A percentile compares a stretch with the other conserved stretches of the same genome.
Evolutionary conservation across 208 protist genomes (phyloP).

Genomic region (Acanthamoeba royreba): DNA sequence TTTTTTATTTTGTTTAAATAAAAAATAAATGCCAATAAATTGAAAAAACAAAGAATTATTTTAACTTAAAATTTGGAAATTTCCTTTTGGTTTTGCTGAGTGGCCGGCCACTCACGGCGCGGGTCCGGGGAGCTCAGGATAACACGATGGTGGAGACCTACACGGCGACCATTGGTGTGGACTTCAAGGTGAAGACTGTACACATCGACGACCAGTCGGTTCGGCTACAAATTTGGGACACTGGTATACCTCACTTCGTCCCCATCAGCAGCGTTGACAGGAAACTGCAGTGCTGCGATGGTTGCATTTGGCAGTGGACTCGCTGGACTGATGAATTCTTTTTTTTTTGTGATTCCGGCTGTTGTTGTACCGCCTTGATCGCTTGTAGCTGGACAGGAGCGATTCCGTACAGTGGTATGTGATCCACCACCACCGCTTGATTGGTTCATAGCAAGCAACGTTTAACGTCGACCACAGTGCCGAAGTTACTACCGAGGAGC

Average conservation of each 20-base stretch:
- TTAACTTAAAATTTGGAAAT: neutral
- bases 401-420: constrained; percentile 6
- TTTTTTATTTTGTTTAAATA: neutral
- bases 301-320: neutral
- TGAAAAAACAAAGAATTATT: neutral
- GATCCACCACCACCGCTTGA: too few relatives aligned
- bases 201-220: neutral
- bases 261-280: too few relatives aligned
- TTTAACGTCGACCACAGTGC: too few relatives aligned
- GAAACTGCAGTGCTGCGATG: too few relatives aligned
- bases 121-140: too few relatives aligned
- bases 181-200: constrained; percentile 16
- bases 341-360: neutral
- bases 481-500: constrained; percentile 11
- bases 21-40: neutral
- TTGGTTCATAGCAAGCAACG: too few relatives aligned
- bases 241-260: neutral
- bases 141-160: constrained; percentile 16
- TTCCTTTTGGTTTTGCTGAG: neutral
- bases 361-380: neutral
- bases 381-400: neutral
- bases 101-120: neutral
- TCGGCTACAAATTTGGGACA: constrained; percentile 16
- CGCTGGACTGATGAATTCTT: neutral
- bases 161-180: neutral